Evolutionary conservation across 192 early-diverging fungal species (phyloP).

Genomic region (Umbelopsis ramanniana): DNA sequence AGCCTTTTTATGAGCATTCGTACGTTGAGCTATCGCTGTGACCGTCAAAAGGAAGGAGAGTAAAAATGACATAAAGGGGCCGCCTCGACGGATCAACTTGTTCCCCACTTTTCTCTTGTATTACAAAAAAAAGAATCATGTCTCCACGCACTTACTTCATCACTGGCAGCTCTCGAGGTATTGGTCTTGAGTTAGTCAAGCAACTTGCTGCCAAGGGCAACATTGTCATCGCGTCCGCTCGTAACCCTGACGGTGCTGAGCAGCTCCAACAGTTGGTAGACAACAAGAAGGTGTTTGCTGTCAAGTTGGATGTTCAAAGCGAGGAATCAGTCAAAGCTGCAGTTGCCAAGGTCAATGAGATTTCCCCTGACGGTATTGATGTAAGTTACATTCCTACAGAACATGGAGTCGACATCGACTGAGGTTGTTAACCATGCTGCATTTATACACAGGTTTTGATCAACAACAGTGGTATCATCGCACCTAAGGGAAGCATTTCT

Average conservation of each 20-base stretch:
- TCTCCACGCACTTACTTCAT: constrained; percentile 28
- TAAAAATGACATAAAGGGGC: too few species aligned
- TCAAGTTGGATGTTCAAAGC: constrained; percentile 27
- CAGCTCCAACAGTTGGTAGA: constrained; percentile 26
- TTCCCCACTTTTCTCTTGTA: background rate
- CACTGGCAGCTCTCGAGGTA: constrained; percentile 33
- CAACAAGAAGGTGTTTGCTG: constrained; percentile 30
- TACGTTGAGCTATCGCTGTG: too few species aligned
- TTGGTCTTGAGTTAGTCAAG: constrained; percentile 40
- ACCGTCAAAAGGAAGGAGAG: too few species aligned
- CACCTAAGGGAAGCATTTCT: background rate
- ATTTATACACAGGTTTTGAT: constrained; percentile 21
- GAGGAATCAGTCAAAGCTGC: constrained; percentile 25
- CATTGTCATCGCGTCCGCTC: constrained; percentile 29
- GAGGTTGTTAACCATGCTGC: too few species aligned
- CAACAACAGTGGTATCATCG: constrained; percentile 38
- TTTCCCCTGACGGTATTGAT: constrained; percentile 30
- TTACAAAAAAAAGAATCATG: background rate
- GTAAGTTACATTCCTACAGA: background rate
- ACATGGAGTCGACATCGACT: background rate
- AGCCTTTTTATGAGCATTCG: too few species aligned
- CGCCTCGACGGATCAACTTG: too few species aligned
- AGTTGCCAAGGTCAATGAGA: constrained; percentile 14
- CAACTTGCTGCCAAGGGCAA: constrained; percentile 30
- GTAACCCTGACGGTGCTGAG: constrained; percentile 18